Conservation (phyloP, 2,329 filamentous ascomycete genomes). For the Cordyceps cicadae region DNA sequence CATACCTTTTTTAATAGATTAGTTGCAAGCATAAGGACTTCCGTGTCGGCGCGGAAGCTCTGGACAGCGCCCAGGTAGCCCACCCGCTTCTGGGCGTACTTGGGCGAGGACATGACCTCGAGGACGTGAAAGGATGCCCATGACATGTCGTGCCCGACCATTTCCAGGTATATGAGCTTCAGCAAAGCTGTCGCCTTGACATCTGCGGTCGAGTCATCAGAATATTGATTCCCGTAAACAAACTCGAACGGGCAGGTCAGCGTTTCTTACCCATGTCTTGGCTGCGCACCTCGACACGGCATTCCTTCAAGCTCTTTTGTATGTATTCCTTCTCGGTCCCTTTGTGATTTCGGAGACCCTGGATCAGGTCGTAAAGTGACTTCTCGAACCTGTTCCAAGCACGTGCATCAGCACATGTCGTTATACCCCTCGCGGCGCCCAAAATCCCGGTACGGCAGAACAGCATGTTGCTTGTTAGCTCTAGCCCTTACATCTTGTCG, state of each 20-base stretch:
- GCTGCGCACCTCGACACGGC: constrained; percentile 80
- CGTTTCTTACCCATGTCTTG: constrained; percentile 74
- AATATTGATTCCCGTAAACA: background rate
- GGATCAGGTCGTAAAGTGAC: constrained; percentile 96
- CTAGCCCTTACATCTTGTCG: constrained; percentile 2
- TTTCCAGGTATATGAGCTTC: constrained; percentile 95
- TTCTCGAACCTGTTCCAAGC: constrained; percentile 78
- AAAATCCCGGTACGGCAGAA: background rate
- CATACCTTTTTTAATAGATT: constrained; percentile 87
- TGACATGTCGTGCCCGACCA: constrained; percentile 99
- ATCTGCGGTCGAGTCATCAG: constrained; percentile 42
- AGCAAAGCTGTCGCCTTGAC: constrained; percentile 92
- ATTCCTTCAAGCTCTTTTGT: constrained; percentile 88
- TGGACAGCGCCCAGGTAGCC: constrained; percentile 93
- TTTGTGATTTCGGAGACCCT: constrained; percentile 90
- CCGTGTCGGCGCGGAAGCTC: constrained; percentile 90
- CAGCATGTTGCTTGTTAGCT: background rate
- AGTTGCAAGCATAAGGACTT: constrained; percentile 94
- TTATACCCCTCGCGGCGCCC: background rate
- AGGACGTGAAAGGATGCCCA: constrained; percentile 98
- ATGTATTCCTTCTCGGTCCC: constrained; percentile 94
- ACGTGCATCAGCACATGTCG: background rate
- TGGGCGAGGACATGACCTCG: constrained; percentile 95
- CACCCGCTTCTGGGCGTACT: constrained; percentile 90
- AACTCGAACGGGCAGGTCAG: background rate